phyloP scores from a whole-genome alignment of 192 early-diverging fungal species.

The Podila horticola region DNA sequence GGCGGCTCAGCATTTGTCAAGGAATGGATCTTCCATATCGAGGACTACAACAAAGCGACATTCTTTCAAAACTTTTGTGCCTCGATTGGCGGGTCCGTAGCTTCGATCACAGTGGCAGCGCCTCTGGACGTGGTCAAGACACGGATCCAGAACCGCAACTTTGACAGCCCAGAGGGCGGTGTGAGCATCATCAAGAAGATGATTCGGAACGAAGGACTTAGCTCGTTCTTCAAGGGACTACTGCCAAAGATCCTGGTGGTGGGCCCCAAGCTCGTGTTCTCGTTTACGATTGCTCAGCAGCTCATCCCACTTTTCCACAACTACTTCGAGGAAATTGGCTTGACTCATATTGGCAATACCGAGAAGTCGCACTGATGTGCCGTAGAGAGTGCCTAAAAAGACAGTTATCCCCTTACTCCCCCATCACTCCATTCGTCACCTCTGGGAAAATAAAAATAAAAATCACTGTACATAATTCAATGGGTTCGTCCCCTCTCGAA shows the following conservation, averaged over 20 bases:
- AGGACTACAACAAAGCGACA: conserved; percentile 92
- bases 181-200: conserved; percentile 86
- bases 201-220: conserved; percentile 90
- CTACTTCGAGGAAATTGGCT: conserved; percentile 47
- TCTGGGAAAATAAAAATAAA: too few relatives aligned
- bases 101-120: conserved; percentile 91
- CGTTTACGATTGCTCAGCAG: conserved; percentile 94
- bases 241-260: conserved; percentile 85
- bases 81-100: conserved; percentile 94
- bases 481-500: too few relatives aligned
- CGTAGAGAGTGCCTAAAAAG: too few relatives aligned
- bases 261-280: conserved; percentile 97
- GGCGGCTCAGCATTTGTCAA: conserved; percentile 94
- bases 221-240: conserved; percentile 95
- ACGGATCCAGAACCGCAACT: conserved; percentile 92
- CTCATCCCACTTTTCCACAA: conserved; percentile 81
- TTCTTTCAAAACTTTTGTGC: conserved; percentile 97
- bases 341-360: conserved; percentile 27
- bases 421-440: too few relatives aligned
- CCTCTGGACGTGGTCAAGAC: conserved; percentile 99
- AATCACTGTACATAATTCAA: too few relatives aligned
- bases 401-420: too few relatives aligned
- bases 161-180: conserved; percentile 89
- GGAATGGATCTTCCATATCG: conserved; percentile 87
- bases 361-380: conserved; percentile 4